Percentiles rank a stretch among this genome's conserved stretches.
These are phyloP conservation scores for Tetrastigma voinierianum DNA, from an alignment of 164 flowering plant genomes.

Conservation along the genomic window DNA sequence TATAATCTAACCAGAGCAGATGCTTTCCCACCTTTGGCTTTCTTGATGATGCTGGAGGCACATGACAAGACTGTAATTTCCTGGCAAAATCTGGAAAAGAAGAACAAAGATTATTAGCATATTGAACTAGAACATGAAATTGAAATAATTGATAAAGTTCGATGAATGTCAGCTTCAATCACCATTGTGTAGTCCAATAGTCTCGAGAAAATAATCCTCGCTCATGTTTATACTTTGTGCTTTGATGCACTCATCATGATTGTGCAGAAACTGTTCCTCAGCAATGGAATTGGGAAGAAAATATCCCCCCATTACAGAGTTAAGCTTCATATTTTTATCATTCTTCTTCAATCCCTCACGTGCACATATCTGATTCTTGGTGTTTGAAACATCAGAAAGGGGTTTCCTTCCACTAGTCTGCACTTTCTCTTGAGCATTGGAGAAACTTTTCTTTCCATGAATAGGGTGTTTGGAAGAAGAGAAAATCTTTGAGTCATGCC, in stretches of 20 bases:
- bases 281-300: slow-evolving; percentile 12
- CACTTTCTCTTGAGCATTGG: slow-evolving; percentile 35
- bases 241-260: slow-evolving; percentile 61
- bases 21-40: slow-evolving; percentile 9
- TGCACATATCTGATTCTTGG: slow-evolving; percentile 31
- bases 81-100: slow-evolving; percentile 1
- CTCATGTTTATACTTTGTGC: slow-evolving; percentile 32
- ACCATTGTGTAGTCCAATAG: slow-evolving; percentile 47
- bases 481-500: slow-evolving; percentile 20
- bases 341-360: slow-evolving; percentile 31
- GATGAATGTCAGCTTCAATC: neutral
- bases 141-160: no score
- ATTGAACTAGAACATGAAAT: neutral
- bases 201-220: slow-evolving; percentile 32
- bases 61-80: slow-evolving; percentile 2
- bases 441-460: slow-evolving; percentile 19
- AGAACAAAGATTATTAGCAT: neutral
- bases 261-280: slow-evolving; percentile 57
- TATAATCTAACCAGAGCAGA: no score
- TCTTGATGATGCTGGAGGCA: neutral
- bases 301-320: slow-evolving; percentile 26
- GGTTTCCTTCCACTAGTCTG: slow-evolving; percentile 47
- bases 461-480: slow-evolving; percentile 14
- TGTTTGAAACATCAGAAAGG: slow-evolving; percentile 62
- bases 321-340: slow-evolving; percentile 17